A percentile compares a stretch with the other conserved stretches of the same genome.
These are phyloP conservation scores for Pelargonium fulgidum DNA, from an alignment of 441 rosid species.

Conservation along the genomic window DNA sequence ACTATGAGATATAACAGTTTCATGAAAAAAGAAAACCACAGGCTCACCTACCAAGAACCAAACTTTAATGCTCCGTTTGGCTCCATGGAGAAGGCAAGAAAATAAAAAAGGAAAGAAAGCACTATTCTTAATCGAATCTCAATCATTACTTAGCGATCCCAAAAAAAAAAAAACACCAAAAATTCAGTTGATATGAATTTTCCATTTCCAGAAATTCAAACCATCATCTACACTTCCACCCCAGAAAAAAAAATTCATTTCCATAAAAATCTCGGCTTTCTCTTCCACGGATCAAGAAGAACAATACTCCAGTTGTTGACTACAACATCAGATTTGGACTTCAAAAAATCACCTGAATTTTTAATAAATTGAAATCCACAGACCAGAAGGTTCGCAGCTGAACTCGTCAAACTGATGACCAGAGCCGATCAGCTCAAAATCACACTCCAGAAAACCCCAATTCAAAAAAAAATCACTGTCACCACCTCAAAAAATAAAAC, in stretches of 20 bases:
- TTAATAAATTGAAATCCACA: not conserved
- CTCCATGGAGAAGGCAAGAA: constrained; percentile 15
- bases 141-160: not conserved
- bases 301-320: not conserved
- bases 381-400: not conserved
- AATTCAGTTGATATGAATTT: constrained; percentile 18
- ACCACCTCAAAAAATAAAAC: not conserved
- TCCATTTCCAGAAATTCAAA: constrained; percentile 13
- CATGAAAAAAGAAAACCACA: constrained; percentile 26
- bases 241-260: not conserved
- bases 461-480: not conserved
- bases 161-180: not conserved
- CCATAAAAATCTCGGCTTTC: constrained; percentile 9
- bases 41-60: constrained; percentile 38
- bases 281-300: constrained; percentile 3
- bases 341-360: not conserved
- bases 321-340: not conserved
- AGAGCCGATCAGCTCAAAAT: not conserved
- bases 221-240: constrained; percentile 2
- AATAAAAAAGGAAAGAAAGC: constrained; percentile 11
- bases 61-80: constrained; percentile 25
- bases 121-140: not conserved
- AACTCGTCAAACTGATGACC: not conserved
- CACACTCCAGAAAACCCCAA: not conserved
- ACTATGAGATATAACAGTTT: constrained; percentile 6